Percentiles rank a stretch among this genome's conserved stretches.
Evolutionary conservation across 768 basidiomycete genomes (phyloP).

Genomic region (Hericium coralloides): DNA sequence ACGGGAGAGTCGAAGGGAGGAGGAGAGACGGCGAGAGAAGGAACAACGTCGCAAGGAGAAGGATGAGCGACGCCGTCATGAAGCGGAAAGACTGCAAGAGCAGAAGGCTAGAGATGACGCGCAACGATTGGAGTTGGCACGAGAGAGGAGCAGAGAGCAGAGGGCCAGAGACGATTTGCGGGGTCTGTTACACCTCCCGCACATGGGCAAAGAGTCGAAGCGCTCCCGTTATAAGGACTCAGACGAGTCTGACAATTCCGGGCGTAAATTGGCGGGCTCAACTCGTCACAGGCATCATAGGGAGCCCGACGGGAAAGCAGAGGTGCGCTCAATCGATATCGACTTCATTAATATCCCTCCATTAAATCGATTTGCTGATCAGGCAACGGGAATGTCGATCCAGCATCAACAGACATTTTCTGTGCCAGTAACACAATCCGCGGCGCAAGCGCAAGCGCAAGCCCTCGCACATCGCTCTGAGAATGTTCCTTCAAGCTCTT

Average conservation of each 20-base stretch:
- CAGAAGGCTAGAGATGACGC: constrained; percentile 14
- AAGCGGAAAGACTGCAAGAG: constrained; percentile 9
- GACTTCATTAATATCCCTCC: neutral
- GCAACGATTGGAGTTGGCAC: constrained; percentile 2
- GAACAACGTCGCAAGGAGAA: constrained; percentile 12
- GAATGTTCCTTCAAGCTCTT: neutral
- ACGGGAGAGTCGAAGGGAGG: constrained; percentile 10
- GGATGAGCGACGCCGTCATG: constrained; percentile 12
- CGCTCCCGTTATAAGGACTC: constrained; percentile 14
- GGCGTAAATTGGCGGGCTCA: constrained; percentile 4
- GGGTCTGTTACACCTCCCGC: constrained; percentile 11
- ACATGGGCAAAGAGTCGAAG: constrained; percentile 7
- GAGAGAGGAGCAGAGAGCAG: constrained; percentile 1
- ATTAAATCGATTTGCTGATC: neutral
- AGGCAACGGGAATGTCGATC: neutral
- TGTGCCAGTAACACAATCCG: neutral
- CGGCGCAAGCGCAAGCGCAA: neutral
- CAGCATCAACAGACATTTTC: neutral
- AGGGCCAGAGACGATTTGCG: constrained; percentile 7
- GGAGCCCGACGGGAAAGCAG: neutral
- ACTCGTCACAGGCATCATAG: constrained; percentile 8
- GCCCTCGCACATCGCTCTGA: neutral
- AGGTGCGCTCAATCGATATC: neutral
- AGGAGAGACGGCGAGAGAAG: constrained; percentile 12
- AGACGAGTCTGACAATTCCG: constrained; percentile 14